A percentile compares a stretch with the other conserved stretches of the same genome.
These are phyloP conservation scores for Trichoderma semiorbis DNA, from an alignment of 2,329 filamentous ascomycete genomes.

Conservation along the genomic window DNA sequence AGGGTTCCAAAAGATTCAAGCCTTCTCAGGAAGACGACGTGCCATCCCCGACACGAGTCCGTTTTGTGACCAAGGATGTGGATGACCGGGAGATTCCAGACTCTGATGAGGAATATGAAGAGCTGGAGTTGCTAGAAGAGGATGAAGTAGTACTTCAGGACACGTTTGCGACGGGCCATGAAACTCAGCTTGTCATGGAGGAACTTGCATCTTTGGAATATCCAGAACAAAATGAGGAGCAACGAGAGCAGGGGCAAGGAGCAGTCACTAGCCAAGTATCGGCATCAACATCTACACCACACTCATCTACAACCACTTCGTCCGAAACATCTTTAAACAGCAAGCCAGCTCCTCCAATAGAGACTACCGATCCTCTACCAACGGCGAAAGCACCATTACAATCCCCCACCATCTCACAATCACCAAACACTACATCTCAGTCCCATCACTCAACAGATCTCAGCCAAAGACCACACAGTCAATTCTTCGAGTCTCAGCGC, in stretches of 20 bases:
- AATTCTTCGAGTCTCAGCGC: conserved; percentile 44
- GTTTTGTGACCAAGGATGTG: background rate
- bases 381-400: background rate
- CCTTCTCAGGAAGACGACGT: background rate
- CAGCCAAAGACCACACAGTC: conserved; percentile 25
- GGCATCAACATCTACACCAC: background rate
- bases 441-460: background rate
- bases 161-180: conserved; percentile 28
- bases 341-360: background rate
- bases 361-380: background rate
- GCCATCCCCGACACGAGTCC: background rate
- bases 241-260: background rate
- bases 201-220: conserved; percentile 31
- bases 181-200: conserved; percentile 35
- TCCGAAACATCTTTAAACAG: background rate
- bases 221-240: background rate
- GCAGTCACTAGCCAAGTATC: background rate
- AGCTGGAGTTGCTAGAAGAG: conserved; percentile 10
- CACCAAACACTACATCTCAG: background rate
- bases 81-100: conserved; percentile 44
- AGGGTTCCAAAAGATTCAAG: background rate
- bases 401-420: background rate
- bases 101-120: conserved; percentile 43
- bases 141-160: conserved; percentile 20
- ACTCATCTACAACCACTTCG: background rate